Evolutionary conservation across 352 stramenopile genomes (phyloP).

Genomic region (Phytophthora brassicae): DNA sequence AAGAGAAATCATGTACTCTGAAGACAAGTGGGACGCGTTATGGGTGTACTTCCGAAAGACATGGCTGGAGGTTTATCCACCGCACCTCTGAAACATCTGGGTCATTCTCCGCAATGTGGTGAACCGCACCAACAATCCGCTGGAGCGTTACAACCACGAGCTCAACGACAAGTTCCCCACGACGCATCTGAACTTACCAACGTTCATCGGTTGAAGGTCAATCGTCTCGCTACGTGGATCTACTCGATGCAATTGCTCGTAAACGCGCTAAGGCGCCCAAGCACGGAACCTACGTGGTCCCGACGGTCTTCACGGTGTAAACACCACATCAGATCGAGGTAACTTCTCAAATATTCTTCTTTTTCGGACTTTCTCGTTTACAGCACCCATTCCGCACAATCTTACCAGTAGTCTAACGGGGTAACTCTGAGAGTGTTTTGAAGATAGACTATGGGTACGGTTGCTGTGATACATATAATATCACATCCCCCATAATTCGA

Average conservation of each 20-base stretch:
- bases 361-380: too few relatives aligned
- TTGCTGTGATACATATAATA: too few relatives aligned
- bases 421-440: too few relatives aligned
- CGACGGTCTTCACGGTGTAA: constrained; percentile 5
- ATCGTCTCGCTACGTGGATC: constrained; percentile 1
- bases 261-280: not conserved
- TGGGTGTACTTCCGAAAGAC: not conserved
- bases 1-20: too few relatives aligned
- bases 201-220: constrained; percentile 17
- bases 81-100: constrained; percentile 15
- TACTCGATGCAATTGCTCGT: constrained; percentile 7
- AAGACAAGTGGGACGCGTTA: too few relatives aligned
- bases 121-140: constrained; percentile 22
- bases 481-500: too few relatives aligned
- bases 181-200: constrained; percentile 3
- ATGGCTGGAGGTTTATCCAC: constrained; percentile 12
- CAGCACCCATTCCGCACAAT: too few relatives aligned
- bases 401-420: too few relatives aligned
- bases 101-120: constrained; percentile 12
- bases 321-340: not conserved
- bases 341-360: not conserved
- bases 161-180: constrained; percentile 17
- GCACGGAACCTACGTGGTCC: not conserved
- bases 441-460: too few relatives aligned
- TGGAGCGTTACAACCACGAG: constrained; percentile 26